A percentile compares a stretch with the other conserved stretches of the same genome.
phyloP scores from a whole-genome alignment of 2,329 filamentous ascomycete species.

The Pestalotiopsis sp. region DNA sequence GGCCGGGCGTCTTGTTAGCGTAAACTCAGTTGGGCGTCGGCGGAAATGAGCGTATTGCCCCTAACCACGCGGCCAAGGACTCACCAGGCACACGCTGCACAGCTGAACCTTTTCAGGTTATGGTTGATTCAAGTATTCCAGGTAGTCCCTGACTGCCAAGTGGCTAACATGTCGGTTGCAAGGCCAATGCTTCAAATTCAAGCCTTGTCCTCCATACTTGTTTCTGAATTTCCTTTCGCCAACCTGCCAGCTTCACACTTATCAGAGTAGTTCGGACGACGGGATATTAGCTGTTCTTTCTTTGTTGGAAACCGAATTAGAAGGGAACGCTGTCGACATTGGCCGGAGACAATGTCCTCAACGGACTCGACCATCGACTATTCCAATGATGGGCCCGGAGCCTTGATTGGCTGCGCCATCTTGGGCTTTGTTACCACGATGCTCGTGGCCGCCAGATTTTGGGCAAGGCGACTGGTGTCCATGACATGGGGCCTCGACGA shows the following conservation, averaged over 20 bases:
- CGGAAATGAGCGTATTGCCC: too few species aligned
- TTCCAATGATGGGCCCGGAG: background rate
- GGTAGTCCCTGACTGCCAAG: too few species aligned
- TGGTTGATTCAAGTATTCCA: too few species aligned
- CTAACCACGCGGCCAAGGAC: too few species aligned
- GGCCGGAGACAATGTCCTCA: background rate
- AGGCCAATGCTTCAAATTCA: too few species aligned
- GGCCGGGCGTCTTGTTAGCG: too few species aligned
- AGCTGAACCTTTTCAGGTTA: too few species aligned
- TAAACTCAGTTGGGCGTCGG: too few species aligned
- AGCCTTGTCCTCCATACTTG: background rate
- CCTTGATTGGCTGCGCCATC: background rate
- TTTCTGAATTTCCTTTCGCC: background rate
- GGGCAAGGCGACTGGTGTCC: background rate
- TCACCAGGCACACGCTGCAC: too few species aligned
- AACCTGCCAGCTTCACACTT: background rate
- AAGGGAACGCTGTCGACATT: background rate
- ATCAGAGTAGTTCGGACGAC: background rate
- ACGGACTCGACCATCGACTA: slow-evolving; percentile 4
- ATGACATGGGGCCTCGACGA: background rate
- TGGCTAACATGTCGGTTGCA: too few species aligned
- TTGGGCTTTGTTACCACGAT: background rate
- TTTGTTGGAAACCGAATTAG: slow-evolving; percentile 5
- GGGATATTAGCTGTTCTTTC: background rate
- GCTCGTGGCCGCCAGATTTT: background rate